A percentile compares a stretch with the other conserved stretches of the same genome.
Evolutionary conservation across 257 asterid genomes (phyloP).

Genomic region (Primulina huaijiensis): DNA sequence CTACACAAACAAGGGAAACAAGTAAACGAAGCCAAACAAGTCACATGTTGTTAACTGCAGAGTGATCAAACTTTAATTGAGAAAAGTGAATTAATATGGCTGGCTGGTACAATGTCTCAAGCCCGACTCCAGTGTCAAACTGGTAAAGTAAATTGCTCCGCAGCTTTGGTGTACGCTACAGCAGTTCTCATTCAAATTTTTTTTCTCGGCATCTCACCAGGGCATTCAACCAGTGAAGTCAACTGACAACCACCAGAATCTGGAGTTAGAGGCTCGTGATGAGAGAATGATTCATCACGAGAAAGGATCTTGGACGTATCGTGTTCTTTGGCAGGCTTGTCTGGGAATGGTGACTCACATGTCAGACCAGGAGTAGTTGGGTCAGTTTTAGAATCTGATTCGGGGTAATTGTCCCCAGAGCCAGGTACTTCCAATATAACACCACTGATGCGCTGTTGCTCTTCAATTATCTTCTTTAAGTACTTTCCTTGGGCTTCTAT

Average conservation of each 20-base stretch:
- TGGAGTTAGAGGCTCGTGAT: conserved; percentile 79
- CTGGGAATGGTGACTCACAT: conserved; percentile 54
- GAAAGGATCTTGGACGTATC: conserved; percentile 50
- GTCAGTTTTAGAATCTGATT: conserved; percentile 47
- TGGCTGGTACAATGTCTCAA: conserved; percentile 38
- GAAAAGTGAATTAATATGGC: conserved; percentile 35
- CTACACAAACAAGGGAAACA: conserved; percentile 23
- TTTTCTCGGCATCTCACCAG: conserved; percentile 45
- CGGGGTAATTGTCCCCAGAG: conserved; percentile 39
- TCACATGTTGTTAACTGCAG: conserved; percentile 28
- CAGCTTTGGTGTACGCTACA: conserved; percentile 36
- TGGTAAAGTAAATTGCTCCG: conserved; percentile 35
- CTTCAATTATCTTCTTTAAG: conserved; percentile 88
- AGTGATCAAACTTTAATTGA: conserved; percentile 33
- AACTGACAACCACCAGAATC: conserved; percentile 54
- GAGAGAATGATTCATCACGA: conserved; percentile 63
- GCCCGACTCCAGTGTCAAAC: conserved; percentile 47
- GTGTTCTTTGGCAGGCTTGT: conserved; percentile 46
- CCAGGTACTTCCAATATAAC: conserved; percentile 65
- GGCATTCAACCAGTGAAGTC: conserved; percentile 35
- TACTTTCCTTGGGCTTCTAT: conserved; percentile 97
- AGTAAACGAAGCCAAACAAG: background rate
- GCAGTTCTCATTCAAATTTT: conserved; percentile 43
- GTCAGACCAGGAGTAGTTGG: conserved; percentile 82
- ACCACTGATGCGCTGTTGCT: conserved; percentile 77